Evolutionary conservation across 1,284 basidiomycete species (phyloP), one percentile per base, ranked within the genome.

Genomic region (Sphagnurus paluster): DNA sequence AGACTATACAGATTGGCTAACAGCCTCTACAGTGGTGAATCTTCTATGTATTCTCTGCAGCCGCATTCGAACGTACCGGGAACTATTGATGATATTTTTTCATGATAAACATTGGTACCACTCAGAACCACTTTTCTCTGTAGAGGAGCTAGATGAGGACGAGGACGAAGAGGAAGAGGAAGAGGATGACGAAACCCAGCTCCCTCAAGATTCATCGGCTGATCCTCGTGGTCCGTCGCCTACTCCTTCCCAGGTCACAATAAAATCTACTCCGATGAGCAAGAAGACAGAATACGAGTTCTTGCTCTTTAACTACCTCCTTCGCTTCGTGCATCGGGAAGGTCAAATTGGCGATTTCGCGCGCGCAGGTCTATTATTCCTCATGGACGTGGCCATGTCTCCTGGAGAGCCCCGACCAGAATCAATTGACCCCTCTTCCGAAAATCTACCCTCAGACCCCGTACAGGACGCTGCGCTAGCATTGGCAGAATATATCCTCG

Each of bases 271-370:
- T 2, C 73, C 74, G 11, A 63, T 63, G 1, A 65, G 67, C 17
- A 82, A 80, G 58, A 90, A 90, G 61, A 71, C 85, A n/a, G 90
- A 94, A 69, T 95, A 95, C 59, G 93, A 97, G 61, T 97, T 96
- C 60, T 78, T 96, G 8, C 74, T 97, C 9, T 98, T 98, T 76
- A 93, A 95, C 55, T 97, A 97, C 61, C 83, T 99, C 26, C 81
- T 98, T 14, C 91, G 94, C 2, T 98, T 95, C 61, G 89, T 94
- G 16, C 96, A 98, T 62, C 82, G 94, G 42, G 95, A 98, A 69
- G 93, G 93, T 21, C 81, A 88, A 24, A 93, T 93, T 21, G 96
- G 96, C 11, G 94, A 98, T 63, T 91, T 93, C 60, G 93, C 96
- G 3, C 82, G 96, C 8, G 92, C 92, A 3, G 96, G 95, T 6